Percentiles rank a stretch among this genome's conserved stretches.
Conservation (phyloP, 176 grass and related monocot species). For the Elymus sibiricus region DNA sequence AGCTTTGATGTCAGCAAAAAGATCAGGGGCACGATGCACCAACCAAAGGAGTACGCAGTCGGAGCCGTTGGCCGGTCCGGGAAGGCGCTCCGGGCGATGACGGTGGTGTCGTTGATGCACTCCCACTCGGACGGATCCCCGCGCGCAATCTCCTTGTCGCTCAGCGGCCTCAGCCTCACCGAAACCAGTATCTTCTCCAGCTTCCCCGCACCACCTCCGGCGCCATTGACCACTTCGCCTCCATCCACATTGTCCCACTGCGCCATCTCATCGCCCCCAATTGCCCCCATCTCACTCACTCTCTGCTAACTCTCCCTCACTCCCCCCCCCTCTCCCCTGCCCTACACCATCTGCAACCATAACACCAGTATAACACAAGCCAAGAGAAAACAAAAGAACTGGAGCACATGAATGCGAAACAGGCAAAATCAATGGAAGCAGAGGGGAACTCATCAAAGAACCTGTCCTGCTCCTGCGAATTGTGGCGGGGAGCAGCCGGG, state of each 20-base stretch:
- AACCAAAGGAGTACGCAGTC: constrained; percentile 83
- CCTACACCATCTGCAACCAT: constrained; percentile 46
- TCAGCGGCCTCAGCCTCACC: constrained; percentile 83
- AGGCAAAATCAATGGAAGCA: constrained; percentile 16
- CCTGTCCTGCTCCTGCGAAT: constrained; percentile 21
- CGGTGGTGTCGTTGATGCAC: constrained; percentile 82
- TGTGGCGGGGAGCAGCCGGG: not conserved
- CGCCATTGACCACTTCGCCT: constrained; percentile 24
- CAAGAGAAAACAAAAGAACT: not conserved
- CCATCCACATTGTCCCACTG: constrained; percentile 43
- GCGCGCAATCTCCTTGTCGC: constrained; percentile 59
- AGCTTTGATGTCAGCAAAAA: not conserved
- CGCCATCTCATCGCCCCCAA: constrained; percentile 52
- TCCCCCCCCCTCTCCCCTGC: not conserved
- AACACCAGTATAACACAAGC: not conserved
- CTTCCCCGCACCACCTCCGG: constrained; percentile 30
- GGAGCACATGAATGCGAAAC: constrained; percentile 11
- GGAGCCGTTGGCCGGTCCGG: constrained; percentile 73
- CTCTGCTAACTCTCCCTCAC: not conserved
- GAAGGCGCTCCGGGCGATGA: constrained; percentile 75
- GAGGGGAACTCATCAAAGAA: constrained; percentile 21
- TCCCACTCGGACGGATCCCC: constrained; percentile 78
- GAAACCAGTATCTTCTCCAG: constrained; percentile 94
- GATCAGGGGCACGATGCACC: constrained; percentile 6
- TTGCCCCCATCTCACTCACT: constrained; percentile 54